phyloP scores from a whole-genome alignment of 2,329 filamentous ascomycete species.

The Pseudopyrenochaeta lycopersici region DNA sequence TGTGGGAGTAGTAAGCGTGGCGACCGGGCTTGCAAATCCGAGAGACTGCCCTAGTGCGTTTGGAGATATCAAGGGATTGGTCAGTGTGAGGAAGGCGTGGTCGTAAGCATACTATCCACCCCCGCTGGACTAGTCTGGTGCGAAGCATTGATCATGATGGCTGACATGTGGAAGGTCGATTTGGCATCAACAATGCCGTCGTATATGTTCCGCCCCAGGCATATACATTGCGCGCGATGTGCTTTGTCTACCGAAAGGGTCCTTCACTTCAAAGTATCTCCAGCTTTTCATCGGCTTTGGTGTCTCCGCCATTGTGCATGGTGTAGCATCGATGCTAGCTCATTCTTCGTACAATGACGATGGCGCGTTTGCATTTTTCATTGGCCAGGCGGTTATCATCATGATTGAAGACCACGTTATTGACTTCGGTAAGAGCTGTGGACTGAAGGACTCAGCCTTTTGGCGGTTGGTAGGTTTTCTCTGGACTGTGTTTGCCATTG shows the following conservation, averaged over 20 bases:
- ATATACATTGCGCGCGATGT: constrained; percentile 29
- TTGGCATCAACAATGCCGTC: constrained; percentile 39
- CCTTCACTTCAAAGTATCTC: constrained; percentile 39
- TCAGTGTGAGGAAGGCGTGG: constrained; percentile 33
- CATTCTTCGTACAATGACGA: constrained; percentile 23
- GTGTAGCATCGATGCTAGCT: constrained; percentile 22
- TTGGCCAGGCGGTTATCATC: constrained; percentile 36
- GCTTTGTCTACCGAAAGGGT: constrained; percentile 29
- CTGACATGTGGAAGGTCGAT: constrained; percentile 14
- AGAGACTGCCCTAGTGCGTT: constrained; percentile 39
- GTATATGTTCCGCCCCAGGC: constrained; percentile 24
- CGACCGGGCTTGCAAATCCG: constrained; percentile 23
- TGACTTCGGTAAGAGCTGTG: constrained; percentile 26
- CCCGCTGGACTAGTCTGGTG: background rate
- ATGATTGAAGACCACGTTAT: constrained; percentile 43
- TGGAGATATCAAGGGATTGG: constrained; percentile 23
- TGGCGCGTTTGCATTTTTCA: constrained; percentile 23
- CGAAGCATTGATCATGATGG: background rate
- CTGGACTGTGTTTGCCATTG: constrained; percentile 32
- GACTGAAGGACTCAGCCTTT: constrained; percentile 14
- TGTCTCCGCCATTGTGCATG: constrained; percentile 28
- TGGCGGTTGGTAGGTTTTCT: constrained; percentile 33
- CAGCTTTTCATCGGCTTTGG: constrained; percentile 39
- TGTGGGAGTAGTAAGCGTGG: constrained; percentile 25
- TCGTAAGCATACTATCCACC: constrained; percentile 20